Evolutionary conservation across 495 filamentous ascomycete species (phyloP).

Genomic region (Choiromyces venosus): DNA sequence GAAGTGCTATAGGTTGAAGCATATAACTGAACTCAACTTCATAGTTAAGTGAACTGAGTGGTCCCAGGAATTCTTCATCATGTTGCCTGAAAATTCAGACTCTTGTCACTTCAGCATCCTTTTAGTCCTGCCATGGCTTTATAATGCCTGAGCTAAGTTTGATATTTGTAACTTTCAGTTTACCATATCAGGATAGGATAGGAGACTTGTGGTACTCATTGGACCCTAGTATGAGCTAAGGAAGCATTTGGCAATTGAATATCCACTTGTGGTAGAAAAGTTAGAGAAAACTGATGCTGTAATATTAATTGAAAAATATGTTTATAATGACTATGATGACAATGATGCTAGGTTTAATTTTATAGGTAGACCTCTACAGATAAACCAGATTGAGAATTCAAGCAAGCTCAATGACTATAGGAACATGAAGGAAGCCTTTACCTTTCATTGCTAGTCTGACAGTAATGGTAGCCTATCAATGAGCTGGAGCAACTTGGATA

Average conservation of each 20-base stretch:
- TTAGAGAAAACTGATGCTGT: not conserved
- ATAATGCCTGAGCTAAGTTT: slow-evolving; percentile 1
- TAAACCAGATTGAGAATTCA: too few species aligned
- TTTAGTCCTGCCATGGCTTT: not conserved
- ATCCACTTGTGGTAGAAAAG: not conserved
- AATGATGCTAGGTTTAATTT: too few species aligned
- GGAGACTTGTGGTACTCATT: not conserved
- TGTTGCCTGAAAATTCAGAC: not conserved
- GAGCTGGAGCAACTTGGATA: not conserved
- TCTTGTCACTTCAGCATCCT: not conserved
- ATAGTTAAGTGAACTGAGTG: not conserved
- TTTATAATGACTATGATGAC: not conserved
- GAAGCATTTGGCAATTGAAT: not conserved
- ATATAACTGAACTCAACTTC: not conserved
- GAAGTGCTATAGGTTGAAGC: not conserved
- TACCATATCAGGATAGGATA: not conserved
- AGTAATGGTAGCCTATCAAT: not conserved
- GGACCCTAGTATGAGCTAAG: not conserved
- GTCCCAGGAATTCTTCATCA: slow-evolving; percentile 3
- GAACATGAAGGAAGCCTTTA: too few species aligned
- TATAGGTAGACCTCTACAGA: too few species aligned
- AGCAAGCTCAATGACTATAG: too few species aligned
- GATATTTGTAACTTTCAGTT: not conserved
- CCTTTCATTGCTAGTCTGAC: too few species aligned
- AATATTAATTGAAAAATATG: not conserved